Conservation (phyloP, 306 rosid species). For the Cucumis melo region DNA sequence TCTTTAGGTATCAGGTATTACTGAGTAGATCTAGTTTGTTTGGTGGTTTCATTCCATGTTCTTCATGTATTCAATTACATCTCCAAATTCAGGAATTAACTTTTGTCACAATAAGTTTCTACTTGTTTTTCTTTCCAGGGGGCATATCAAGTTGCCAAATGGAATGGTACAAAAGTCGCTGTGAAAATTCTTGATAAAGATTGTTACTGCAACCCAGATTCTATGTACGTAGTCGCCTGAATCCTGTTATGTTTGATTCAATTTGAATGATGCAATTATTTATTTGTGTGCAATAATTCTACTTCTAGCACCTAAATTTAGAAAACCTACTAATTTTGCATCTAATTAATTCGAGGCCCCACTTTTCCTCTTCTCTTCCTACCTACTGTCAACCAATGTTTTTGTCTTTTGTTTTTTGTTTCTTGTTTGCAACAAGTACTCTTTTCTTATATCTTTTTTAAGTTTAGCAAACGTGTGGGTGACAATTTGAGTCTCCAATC, state of each 20-base stretch:
- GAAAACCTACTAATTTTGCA: not conserved
- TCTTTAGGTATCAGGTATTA: not conserved
- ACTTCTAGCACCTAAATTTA: not conserved
- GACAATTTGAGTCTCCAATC: not conserved
- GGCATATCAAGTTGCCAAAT: slow-evolving; percentile 88
- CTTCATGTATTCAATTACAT: not conserved
- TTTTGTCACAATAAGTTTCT: not conserved
- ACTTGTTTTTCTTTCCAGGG: slow-evolving; percentile 34
- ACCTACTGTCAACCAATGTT: not conserved
- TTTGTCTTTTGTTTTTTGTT: not conserved
- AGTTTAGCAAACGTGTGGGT: not conserved
- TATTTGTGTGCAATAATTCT: not conserved
- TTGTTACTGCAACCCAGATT: slow-evolving; percentile 62
- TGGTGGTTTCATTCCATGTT: not conserved
- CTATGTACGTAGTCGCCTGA: slow-evolving; percentile 51
- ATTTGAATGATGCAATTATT: not conserved
- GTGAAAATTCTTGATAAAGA: slow-evolving; percentile 93
- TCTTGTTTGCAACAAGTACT: not conserved
- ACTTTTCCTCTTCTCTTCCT: not conserved
- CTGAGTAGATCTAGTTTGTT: not conserved
- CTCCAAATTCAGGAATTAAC: not conserved
- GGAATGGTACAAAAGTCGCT: slow-evolving; percentile 98
- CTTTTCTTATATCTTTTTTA: not conserved
- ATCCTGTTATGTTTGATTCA: slow-evolving; percentile 7
- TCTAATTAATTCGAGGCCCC: not conserved